Base-by-base conservation (phyloP, 164 flowering plant species). In the Vitis rupestris region DNA sequence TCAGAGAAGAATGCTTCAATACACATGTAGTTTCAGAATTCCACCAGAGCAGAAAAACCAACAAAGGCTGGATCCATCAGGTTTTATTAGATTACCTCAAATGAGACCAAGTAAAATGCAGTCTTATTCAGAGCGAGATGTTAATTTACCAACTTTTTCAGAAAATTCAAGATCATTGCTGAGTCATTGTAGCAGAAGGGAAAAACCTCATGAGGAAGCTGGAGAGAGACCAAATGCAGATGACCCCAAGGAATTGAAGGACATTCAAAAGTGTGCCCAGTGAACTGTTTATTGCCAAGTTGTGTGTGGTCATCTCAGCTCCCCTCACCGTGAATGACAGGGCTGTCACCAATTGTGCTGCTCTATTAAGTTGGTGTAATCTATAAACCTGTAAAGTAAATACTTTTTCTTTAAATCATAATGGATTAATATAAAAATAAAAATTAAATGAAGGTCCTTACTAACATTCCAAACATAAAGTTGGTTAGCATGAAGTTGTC, bases 191-290 rank as follows among this genome's bases (percentile, higher is more conserved):
- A 50, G 80, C 50, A 47, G 89, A 80, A 61, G 97, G 93, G 59
- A 82, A 77, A 65, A 81, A 82, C 79, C 93, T 83, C 93, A 91
- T 90, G 67, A 94, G 82, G 81, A 91, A 90, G 82, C 94, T 91
- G 9, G 98, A 85, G 50, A 94, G 91, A 23, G 99, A 94, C 99
- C 99, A 94, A 61, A 94, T 90, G 82, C 96, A 94, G 63, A 94
- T 83, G 47, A 94, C 82, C 8, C 99, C 99, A 69, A 94, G 97
- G 60, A 86, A 74, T 61, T 92, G 99, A 59, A 94, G 93, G 64
- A 94, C 97, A 75, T 86, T 92, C 75, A 92, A 59, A 11, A 92
- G 89, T 8, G 93, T 88, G 23, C 91, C 84, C 74, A 94, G 72
- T 17, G 99, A 94, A 69, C 82, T 87, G 77, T 81, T 91, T 65